Percentiles rank a stretch among this genome's conserved stretches.
These are phyloP conservation scores for Neurospora sublineolata DNA, from an alignment of 495 filamentous ascomycete genomes.

Conservation along the genomic window DNA sequence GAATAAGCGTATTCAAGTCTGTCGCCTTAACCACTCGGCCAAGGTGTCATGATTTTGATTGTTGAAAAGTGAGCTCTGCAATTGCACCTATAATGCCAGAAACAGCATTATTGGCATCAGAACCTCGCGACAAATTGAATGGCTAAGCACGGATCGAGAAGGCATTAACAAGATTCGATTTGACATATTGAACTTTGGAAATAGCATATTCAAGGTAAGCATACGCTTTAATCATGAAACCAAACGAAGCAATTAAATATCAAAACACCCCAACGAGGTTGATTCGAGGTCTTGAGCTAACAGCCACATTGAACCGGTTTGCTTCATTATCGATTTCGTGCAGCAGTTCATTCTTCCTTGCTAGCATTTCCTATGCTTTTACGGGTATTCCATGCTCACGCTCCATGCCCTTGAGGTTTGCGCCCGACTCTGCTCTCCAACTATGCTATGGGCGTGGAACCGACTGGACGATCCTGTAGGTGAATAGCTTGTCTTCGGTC, in stretches of 20 bases:
- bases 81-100: neutral
- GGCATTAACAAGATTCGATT: no score
- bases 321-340: neutral
- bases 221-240: no score
- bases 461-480: neutral
- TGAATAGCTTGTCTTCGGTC: neutral
- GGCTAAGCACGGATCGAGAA: no score
- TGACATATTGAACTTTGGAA: neutral
- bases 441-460: neutral
- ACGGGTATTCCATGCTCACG: neutral
- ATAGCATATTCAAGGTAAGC: no score
- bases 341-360: neutral
- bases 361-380: neutral
- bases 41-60: conserved; percentile 8
- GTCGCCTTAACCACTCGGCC: conserved; percentile 23
- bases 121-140: no score
- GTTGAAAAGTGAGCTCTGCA: neutral
- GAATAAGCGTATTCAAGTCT: conserved; percentile 19
- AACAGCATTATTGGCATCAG: neutral
- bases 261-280: no score
- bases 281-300: neutral
- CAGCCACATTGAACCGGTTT: neutral
- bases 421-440: neutral
- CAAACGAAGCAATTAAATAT: no score
- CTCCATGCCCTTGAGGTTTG: neutral